Evolutionary conservation across 148 eudicot species (phyloP), one percentile per base, ranked within the genome.

Genomic region (Gaultheria prostrata): DNA sequence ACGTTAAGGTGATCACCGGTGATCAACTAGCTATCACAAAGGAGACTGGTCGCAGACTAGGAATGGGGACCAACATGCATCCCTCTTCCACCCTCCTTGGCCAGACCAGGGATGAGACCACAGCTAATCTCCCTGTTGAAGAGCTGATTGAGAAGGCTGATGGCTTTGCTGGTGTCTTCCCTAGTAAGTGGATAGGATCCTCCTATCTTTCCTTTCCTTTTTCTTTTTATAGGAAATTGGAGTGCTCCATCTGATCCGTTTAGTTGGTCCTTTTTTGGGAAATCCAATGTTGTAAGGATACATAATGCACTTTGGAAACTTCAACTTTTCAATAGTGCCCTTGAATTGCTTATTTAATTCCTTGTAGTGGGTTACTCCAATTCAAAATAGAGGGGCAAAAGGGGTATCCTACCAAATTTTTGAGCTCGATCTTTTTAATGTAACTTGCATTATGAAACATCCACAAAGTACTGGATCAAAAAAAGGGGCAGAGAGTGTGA

Each of bases 1-100:
- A 94, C 80, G 98, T 94, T n/a, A 94, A 94, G 91, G 92, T 94
- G 98, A 94, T 94, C 76, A 94, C 98, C 17, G 98, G 98, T 83
- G 98, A 94, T 85, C 98, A 94, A 86, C 87, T 94, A 61, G 98
- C 98, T 57, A 94, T 94, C 32, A 95, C 87, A 45, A 94, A 94
- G 82, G 98, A 94, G 86, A 94, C 98, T 11, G 93, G 95, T 7
- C 93, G 98, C 10, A 90, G 98, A 85, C 91, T 94, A 53, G 97
- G 97, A 45, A 93, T 93, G 96, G 96, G 96, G 35, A 91, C 93
- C 51, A 93, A 93, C 85, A 93, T 93, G 96, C 90, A 93, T 65
- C 97, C 97, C 86, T 93, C 97, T 61, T 93, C 97, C 75, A 91
- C 95, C 80, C 89, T 94, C 70, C 95, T 94, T 26, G 94, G 97